Conservation (phyloP, 108 stramenopile species). For the Mediolabrus comicus region DNA sequence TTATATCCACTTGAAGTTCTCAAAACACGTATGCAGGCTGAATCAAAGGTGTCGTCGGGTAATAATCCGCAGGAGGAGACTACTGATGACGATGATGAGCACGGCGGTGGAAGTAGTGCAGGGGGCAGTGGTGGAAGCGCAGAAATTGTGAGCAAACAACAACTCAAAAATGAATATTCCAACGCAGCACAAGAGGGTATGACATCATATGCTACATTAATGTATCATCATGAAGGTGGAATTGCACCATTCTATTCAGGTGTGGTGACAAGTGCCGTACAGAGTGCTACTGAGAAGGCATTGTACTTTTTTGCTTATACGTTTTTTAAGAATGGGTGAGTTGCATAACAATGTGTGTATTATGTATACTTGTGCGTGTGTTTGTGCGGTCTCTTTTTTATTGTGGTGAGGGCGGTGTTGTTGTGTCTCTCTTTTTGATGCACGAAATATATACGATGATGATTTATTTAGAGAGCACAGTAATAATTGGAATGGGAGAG, state of each 20-base stretch:
- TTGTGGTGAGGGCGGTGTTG: not conserved
- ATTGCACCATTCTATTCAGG: constrained; percentile 62
- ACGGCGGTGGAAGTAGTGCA: not conserved
- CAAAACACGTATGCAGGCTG: constrained; percentile 84
- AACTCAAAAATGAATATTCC: constrained; percentile 5
- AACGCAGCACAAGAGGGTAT: constrained; percentile 28
- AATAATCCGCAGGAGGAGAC: not conserved
- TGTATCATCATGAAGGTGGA: constrained; percentile 64
- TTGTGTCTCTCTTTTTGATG: no score
- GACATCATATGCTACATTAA: constrained; percentile 54
- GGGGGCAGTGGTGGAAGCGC: not conserved
- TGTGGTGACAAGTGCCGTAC: constrained; percentile 62
- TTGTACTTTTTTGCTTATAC: constrained; percentile 91
- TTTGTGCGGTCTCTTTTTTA: not conserved
- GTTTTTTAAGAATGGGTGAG: constrained; percentile 63
- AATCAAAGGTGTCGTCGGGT: constrained; percentile 10
- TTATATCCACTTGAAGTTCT: constrained; percentile 84
- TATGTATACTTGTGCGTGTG: not conserved
- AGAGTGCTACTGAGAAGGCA: constrained; percentile 86
- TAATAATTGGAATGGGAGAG: no score
- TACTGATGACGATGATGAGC: not conserved
- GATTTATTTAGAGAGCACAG: no score
- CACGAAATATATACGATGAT: no score
- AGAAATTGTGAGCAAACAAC: not conserved
- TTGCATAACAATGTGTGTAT: no score